A percentile compares a stretch with the other conserved stretches of the same genome.
phyloP scores from a whole-genome alignment of 164 flowering plant genomes.

The Malania oleifera region DNA sequence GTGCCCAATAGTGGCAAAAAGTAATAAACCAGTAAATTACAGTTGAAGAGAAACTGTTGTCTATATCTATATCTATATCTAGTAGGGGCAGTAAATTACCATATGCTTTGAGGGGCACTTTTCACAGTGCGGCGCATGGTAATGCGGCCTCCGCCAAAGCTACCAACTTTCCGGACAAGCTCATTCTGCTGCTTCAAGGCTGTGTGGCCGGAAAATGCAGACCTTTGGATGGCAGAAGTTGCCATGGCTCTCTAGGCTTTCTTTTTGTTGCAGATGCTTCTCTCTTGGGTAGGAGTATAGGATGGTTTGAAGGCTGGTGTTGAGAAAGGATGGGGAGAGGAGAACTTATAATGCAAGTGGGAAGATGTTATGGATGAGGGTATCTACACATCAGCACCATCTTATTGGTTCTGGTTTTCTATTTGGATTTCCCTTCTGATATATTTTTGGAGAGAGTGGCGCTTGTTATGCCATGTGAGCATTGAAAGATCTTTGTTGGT shows the following conservation, averaged over 20 bases:
- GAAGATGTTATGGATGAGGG: slow-evolving; percentile 39
- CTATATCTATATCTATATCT: not conserved
- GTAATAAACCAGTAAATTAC: no score
- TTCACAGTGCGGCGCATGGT: slow-evolving; percentile 58
- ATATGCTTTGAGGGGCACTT: slow-evolving; percentile 55
- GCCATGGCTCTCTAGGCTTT: slow-evolving; percentile 31
- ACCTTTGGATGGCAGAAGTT: slow-evolving; percentile 46
- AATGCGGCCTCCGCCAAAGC: slow-evolving; percentile 37
- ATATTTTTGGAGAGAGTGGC: slow-evolving; percentile 14
- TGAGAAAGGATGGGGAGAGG: not conserved
- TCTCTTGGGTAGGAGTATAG: not conserved
- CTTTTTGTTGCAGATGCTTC: not conserved
- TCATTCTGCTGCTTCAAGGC: slow-evolving; percentile 46
- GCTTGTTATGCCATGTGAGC: slow-evolving; percentile 28
- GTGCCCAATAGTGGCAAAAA: no score
- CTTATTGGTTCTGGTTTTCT: slow-evolving; percentile 31
- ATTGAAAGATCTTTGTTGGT: slow-evolving; percentile 14
- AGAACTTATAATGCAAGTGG: slow-evolving; percentile 14
- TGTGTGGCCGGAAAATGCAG: slow-evolving; percentile 53
- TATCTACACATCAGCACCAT: slow-evolving; percentile 32
- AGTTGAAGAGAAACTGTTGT: no score
- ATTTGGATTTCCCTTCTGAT: slow-evolving; percentile 29
- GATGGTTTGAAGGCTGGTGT: not conserved
- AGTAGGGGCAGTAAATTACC: slow-evolving; percentile 25
- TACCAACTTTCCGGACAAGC: slow-evolving; percentile 43